Evolutionary conservation across 208 protist species (phyloP).

Genomic region (Naegleria fowleri): DNA sequence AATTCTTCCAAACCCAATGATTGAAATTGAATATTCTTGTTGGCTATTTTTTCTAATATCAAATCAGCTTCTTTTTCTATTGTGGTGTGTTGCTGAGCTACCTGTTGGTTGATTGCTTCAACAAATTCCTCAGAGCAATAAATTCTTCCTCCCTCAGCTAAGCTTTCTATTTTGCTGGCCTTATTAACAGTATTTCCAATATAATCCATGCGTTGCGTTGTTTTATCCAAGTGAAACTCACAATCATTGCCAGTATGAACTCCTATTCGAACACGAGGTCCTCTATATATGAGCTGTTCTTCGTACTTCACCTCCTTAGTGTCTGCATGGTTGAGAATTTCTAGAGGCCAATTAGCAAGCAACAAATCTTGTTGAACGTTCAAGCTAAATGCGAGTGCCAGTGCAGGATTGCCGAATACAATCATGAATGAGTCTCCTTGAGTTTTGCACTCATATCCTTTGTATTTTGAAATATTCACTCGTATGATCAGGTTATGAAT

Average conservation of each 20-base stretch:
- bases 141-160: neutral
- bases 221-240: neutral
- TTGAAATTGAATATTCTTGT: neutral
- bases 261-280: neutral
- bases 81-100: neutral
- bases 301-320: neutral
- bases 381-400: neutral
- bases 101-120: neutral
- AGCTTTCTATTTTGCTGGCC: neutral
- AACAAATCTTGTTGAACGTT: neutral
- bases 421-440: constrained; percentile 23
- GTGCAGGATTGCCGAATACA: neutral
- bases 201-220: neutral
- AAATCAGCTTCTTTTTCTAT: too few species aligned
- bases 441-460: neutral
- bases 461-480: neutral
- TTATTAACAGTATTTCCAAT: constrained; percentile 8
- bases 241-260: neutral
- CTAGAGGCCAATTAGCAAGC: neutral
- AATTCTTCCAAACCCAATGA: neutral
- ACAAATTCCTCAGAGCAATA: neutral
- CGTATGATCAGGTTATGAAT: neutral
- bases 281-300: neutral
- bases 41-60: neutral
- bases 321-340: neutral